Conservation (phyloP, 2,329 filamentous ascomycete species). For the Claviceps spartinae region DNA sequence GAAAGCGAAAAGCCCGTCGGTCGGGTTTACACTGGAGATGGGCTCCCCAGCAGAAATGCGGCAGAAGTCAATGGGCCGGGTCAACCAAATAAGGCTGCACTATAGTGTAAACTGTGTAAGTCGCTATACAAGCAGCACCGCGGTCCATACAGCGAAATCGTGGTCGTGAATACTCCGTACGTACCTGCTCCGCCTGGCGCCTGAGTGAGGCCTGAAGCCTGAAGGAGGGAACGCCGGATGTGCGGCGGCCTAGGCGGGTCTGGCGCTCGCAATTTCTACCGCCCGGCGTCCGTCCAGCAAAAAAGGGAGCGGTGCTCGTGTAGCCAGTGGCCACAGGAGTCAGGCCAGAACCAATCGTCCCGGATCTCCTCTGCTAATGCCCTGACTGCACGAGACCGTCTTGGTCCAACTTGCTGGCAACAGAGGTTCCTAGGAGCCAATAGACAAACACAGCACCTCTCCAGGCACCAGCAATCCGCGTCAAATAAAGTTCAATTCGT, state of each 20-base stretch:
- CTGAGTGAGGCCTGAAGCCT: background rate
- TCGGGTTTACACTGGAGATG: slow-evolving; percentile 6
- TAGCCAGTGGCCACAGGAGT: background rate
- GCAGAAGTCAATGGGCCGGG: slow-evolving; percentile 7
- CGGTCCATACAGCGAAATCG: background rate
- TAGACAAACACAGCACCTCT: background rate
- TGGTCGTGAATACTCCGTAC: background rate
- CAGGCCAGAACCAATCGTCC: background rate
- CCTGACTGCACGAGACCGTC: background rate
- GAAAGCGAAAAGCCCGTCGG: background rate
- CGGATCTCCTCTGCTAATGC: background rate
- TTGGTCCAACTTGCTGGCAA: background rate
- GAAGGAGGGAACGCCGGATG: background rate
- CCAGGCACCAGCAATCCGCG: background rate
- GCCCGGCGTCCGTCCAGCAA: background rate
- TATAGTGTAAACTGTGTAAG: background rate
- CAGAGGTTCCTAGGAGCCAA: background rate
- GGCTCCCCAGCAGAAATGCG: slow-evolving; percentile 2
- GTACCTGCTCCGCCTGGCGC: background rate
- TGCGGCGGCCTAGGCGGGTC: slow-evolving; percentile 1
- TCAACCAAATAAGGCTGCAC: background rate
- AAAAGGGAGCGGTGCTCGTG: slow-evolving; percentile 2
- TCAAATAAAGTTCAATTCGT: slow-evolving; percentile 1
- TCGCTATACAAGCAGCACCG: slow-evolving; percentile 1
- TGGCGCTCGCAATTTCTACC: background rate